Evolutionary conservation across 1,284 basidiomycete genomes (phyloP).

Genomic region (Sanghuangporus baumii): DNA sequence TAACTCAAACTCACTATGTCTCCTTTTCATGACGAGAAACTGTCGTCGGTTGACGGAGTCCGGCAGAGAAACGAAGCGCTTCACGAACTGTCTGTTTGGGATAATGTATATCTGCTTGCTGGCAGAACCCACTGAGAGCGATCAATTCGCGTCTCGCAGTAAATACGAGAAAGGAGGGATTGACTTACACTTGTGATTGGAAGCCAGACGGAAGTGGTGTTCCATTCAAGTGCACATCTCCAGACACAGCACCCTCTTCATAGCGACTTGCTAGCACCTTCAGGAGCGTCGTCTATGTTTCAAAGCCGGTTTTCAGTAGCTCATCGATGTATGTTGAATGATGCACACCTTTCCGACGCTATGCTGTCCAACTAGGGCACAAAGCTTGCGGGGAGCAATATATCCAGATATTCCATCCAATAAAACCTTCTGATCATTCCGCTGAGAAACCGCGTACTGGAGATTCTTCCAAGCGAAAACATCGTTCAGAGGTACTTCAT

Average conservation of each 20-base stretch:
- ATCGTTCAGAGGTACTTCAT: conserved; percentile 22
- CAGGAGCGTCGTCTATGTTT: conserved; percentile 63
- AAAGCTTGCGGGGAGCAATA: conserved; percentile 77
- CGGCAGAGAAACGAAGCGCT: conserved; percentile 77
- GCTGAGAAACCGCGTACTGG: conserved; percentile 56
- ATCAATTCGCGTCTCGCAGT: neutral
- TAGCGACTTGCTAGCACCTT: conserved; percentile 81
- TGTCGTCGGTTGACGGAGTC: conserved; percentile 69
- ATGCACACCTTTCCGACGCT: conserved; percentile 65
- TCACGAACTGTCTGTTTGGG: conserved; percentile 73
- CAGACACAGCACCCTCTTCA: conserved; percentile 75
- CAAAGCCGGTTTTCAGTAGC: conserved; percentile 24
- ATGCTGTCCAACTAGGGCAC: conserved; percentile 72
- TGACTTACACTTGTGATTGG: conserved; percentile 56
- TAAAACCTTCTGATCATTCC: conserved; percentile 52
- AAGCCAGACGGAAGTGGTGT: conserved; percentile 67
- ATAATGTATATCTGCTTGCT: conserved; percentile 77
- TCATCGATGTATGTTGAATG: neutral
- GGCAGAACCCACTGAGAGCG: conserved; percentile 57
- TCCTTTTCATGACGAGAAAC: conserved; percentile 71
- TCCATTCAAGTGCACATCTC: conserved; percentile 78
- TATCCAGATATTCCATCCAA: conserved; percentile 80
- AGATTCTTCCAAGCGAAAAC: conserved; percentile 64
- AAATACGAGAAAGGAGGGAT: neutral
- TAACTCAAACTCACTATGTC: conserved; percentile 47